A percentile compares a stretch with the other conserved stretches of the same genome.
These are phyloP conservation scores for Camillea tinctor DNA, from an alignment of 2,329 filamentous ascomycete species.

Conservation along the genomic window DNA sequence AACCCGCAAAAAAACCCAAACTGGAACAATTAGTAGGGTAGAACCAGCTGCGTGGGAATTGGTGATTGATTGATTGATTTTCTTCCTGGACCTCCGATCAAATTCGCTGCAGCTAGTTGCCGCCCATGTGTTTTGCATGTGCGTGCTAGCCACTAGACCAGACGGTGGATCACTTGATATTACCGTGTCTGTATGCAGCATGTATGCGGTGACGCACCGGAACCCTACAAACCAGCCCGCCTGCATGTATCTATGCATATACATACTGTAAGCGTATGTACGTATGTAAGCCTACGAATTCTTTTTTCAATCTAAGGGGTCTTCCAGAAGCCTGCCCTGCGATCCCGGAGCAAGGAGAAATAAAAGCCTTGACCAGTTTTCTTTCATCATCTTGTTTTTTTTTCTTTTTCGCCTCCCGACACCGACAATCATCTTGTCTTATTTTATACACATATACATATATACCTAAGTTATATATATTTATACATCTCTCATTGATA, in stretches of 20 bases:
- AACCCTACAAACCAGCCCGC: not conserved
- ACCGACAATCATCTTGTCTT: not conserved
- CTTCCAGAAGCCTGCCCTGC: not conserved
- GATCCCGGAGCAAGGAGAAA: not conserved
- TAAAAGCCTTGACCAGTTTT: no score
- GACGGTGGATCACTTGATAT: conserved; percentile 21
- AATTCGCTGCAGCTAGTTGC: conserved; percentile 22
- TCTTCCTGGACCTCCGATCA: conserved; percentile 7
- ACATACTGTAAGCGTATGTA: not conserved
- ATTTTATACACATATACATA: not conserved
- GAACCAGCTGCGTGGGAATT: not conserved
- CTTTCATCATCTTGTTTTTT: no score
- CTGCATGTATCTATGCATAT: not conserved
- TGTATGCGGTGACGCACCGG: conserved; percentile 11
- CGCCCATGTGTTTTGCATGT: conserved; percentile 27
- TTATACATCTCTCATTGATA: no score
- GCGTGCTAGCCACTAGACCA: conserved; percentile 12
- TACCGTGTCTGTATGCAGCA: conserved; percentile 11
- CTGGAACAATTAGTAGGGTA: no score
- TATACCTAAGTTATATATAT: conserved; percentile 5
- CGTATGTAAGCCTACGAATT: not conserved
- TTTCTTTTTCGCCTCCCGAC: not conserved
- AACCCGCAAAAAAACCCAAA: not conserved
- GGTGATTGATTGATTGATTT: not conserved
- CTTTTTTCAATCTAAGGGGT: not conserved